phyloP scores from a whole-genome alignment of 345 rosid species.

The Physaria fendleri region DNA sequence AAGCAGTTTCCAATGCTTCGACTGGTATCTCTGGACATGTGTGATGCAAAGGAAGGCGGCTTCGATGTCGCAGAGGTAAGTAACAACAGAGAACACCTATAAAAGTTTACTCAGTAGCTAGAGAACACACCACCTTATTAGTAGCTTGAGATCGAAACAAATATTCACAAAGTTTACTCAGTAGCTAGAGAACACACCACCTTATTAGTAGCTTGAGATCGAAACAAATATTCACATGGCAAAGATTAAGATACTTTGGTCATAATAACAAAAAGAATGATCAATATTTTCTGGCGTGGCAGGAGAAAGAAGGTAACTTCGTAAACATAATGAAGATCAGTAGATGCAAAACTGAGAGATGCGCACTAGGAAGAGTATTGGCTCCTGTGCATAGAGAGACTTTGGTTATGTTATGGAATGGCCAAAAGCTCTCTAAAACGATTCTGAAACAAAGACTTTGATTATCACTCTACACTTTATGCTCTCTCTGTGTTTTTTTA shows the following conservation, averaged over 20 bases:
- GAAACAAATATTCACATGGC: constrained; percentile 1
- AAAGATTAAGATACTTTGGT: neutral
- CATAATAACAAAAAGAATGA: neutral
- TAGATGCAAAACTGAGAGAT: constrained; percentile 44
- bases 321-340: constrained; percentile 53
- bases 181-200: neutral
- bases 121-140: neutral
- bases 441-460: constrained; percentile 63
- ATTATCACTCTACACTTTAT: neutral
- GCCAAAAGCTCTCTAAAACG: constrained; percentile 33
- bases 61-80: constrained; percentile 63
- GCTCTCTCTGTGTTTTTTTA: neutral
- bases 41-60: constrained; percentile 65
- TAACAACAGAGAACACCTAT: neutral
- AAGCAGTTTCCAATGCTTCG: constrained; percentile 69
- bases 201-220: neutral
- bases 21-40: constrained; percentile 49
- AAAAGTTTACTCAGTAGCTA: neutral
- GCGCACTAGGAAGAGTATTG: constrained; percentile 23
- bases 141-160: neutral
- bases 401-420: constrained; percentile 44
- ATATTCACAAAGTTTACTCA: neutral
- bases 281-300: neutral
- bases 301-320: constrained; percentile 22
- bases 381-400: constrained; percentile 52